A percentile compares a stretch with the other conserved stretches of the same genome.
Evolutionary conservation across 2,329 filamentous ascomycete species (phyloP).

Genomic region (Trichoderma aggressivum): DNA sequence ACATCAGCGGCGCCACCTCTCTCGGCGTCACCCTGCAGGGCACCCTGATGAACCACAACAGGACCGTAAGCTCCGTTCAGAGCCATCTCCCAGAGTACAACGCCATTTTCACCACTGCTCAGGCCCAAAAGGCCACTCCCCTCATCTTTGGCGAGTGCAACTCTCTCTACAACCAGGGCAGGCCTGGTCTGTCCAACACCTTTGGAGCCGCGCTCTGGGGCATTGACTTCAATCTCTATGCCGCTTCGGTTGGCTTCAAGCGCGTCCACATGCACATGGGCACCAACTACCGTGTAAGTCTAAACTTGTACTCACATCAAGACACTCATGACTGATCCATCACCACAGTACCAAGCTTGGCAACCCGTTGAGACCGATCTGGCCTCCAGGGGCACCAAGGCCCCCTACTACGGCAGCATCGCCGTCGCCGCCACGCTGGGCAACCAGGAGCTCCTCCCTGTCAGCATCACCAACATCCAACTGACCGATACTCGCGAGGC

Average conservation of each 20-base stretch:
- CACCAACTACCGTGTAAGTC: constrained; percentile 52
- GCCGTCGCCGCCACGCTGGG: constrained; percentile 56
- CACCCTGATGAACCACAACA: constrained; percentile 62
- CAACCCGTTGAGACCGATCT: constrained; percentile 52
- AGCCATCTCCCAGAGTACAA: constrained; percentile 47
- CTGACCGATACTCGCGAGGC: constrained; percentile 40
- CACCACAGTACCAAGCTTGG: constrained; percentile 51
- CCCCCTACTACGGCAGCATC: constrained; percentile 62
- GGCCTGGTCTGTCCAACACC: constrained; percentile 58
- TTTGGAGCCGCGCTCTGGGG: constrained; percentile 66
- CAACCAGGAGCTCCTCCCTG: constrained; percentile 29
- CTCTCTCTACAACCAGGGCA: constrained; percentile 60
- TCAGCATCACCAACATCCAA: constrained; percentile 48
- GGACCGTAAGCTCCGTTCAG: constrained; percentile 46
- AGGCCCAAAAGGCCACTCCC: constrained; percentile 33
- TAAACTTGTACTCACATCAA: not conserved
- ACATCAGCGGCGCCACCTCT: constrained; percentile 57
- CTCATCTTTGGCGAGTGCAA: constrained; percentile 61
- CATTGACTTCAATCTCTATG: constrained; percentile 59
- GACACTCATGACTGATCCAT: not conserved
- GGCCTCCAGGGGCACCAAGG: constrained; percentile 53
- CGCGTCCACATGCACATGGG: constrained; percentile 64
- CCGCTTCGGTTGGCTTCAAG: constrained; percentile 52
- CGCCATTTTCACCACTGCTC: constrained; percentile 32
- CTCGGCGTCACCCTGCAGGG: constrained; percentile 59